Conservation (phyloP, 768 basidiomycete genomes). For the Dendrothele bispora region DNA sequence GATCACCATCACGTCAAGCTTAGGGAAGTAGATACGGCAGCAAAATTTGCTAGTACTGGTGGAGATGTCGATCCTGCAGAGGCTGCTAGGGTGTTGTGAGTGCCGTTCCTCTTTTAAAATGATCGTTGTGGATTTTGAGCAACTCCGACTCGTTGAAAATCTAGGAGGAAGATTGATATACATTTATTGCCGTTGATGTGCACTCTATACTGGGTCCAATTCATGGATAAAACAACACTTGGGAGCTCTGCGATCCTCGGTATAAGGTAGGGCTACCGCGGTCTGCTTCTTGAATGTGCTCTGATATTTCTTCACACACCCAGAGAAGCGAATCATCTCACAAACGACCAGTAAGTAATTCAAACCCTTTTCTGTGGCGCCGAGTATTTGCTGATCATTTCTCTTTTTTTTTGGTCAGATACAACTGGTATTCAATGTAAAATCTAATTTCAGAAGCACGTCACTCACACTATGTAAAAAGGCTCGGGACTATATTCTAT, state of each 20-base stretch:
- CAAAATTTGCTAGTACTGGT: conserved; percentile 36
- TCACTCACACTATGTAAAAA: conserved; percentile 17
- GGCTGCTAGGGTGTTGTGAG: conserved; percentile 35
- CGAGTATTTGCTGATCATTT: too few relatives aligned
- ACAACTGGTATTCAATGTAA: too few relatives aligned
- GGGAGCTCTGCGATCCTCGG: conserved; percentile 51
- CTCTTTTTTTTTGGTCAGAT: too few relatives aligned
- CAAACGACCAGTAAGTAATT: too few relatives aligned
- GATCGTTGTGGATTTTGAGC: not conserved
- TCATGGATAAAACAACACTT: conserved; percentile 55
- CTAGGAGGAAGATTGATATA: conserved; percentile 45
- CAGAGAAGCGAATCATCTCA: too few relatives aligned
- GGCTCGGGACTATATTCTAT: conserved; percentile 79
- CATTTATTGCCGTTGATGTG: conserved; percentile 56
- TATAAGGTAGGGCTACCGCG: conserved; percentile 37
- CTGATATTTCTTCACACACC: too few relatives aligned
- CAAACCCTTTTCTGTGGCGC: conserved; percentile 14
- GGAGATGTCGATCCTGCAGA: conserved; percentile 35
- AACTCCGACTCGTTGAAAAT: not conserved
- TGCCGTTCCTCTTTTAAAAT: not conserved
- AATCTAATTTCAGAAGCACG: too few relatives aligned
- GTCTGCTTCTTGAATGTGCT: not conserved
- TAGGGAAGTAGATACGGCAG: conserved; percentile 41
- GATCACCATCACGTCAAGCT: not conserved
- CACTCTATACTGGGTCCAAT: conserved; percentile 47